These are phyloP conservation scores for Yarrowia sp. DNA, from an alignment of 805 yeast genomes.

Conservation along the genomic window DNA sequence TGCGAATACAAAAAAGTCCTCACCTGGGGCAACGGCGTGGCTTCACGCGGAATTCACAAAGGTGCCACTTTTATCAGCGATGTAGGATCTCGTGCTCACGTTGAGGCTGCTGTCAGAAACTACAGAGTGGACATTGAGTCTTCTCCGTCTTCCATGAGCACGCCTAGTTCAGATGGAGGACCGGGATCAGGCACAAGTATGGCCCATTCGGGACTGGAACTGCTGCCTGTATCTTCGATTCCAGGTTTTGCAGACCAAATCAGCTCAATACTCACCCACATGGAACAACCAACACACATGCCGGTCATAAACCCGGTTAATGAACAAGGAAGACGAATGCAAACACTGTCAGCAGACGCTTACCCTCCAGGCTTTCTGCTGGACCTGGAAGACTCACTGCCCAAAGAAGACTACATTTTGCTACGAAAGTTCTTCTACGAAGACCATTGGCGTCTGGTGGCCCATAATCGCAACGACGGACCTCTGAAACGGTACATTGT, in stretches of 20 bases:
- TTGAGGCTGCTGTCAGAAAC: constrained; percentile 12
- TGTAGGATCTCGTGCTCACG: constrained; percentile 5
- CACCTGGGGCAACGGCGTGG: constrained; percentile 53
- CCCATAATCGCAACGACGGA: constrained; percentile 15
- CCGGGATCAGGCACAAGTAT: neutral
- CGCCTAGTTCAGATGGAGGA: neutral
- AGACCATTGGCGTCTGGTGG: constrained; percentile 20
- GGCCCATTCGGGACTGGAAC: neutral
- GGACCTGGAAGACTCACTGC: constrained; percentile 9
- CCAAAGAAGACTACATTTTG: constrained; percentile 1
- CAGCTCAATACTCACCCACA: constrained; percentile 3
- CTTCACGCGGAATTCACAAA: constrained; percentile 11
- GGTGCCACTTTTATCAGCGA: constrained; percentile 20
- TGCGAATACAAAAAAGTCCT: constrained; percentile 65
- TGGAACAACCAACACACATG: neutral
- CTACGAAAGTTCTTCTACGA: constrained; percentile 19
- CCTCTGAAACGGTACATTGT: constrained; percentile 18
- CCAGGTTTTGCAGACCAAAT: constrained; percentile 13
- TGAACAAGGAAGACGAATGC: neutral
- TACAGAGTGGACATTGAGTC: constrained; percentile 13
- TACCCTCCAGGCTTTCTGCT: constrained; percentile 11
- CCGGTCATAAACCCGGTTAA: constrained; percentile 2
- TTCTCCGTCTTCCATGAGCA: neutral
- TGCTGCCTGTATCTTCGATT: neutral
- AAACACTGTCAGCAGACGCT: constrained; percentile 5